These are phyloP conservation scores for Colletotrichum destructivum DNA, from an alignment of 2,329 filamentous ascomycete genomes.

Conservation along the genomic window DNA sequence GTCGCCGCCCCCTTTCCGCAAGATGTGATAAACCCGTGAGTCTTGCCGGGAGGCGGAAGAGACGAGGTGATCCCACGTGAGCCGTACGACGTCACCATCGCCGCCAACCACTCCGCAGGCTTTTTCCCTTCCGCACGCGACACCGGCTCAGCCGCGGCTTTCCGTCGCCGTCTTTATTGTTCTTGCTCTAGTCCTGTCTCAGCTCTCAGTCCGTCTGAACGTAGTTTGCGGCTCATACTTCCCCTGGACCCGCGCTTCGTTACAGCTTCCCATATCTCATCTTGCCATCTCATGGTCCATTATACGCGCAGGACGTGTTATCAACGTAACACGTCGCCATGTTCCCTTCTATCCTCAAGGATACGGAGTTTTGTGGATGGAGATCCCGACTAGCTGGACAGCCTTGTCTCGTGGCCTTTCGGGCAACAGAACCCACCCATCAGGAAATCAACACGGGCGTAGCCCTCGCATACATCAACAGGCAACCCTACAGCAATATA, in stretches of 20 bases:
- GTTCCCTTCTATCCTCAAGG: neutral
- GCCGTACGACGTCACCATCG: neutral
- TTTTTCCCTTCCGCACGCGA: neutral
- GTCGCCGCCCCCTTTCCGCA: neutral
- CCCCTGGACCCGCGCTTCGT: neutral
- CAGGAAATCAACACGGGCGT: slow-evolving; percentile 16
- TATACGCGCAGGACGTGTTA: neutral
- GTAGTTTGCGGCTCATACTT: neutral
- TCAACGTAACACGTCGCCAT: neutral
- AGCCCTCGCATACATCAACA: slow-evolving; percentile 3
- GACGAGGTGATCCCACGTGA: neutral
- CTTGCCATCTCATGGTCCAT: neutral
- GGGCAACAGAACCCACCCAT: slow-evolving; percentile 11
- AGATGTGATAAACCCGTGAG: neutral
- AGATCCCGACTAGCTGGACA: neutral
- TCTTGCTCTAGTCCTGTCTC: neutral
- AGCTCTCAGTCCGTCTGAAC: neutral
- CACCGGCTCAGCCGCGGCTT: neutral
- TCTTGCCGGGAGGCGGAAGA: neutral
- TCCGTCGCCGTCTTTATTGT: neutral
- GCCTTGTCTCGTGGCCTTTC: neutral
- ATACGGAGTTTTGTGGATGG: neutral
- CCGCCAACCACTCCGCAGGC: neutral
- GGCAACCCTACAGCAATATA: slow-evolving; percentile 5
- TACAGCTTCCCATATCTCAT: neutral